Percentiles rank a stretch among this genome's conserved stretches.
phyloP scores from a whole-genome alignment of 2,329 filamentous ascomycete genomes.

The Talaromyces piceae region DNA sequence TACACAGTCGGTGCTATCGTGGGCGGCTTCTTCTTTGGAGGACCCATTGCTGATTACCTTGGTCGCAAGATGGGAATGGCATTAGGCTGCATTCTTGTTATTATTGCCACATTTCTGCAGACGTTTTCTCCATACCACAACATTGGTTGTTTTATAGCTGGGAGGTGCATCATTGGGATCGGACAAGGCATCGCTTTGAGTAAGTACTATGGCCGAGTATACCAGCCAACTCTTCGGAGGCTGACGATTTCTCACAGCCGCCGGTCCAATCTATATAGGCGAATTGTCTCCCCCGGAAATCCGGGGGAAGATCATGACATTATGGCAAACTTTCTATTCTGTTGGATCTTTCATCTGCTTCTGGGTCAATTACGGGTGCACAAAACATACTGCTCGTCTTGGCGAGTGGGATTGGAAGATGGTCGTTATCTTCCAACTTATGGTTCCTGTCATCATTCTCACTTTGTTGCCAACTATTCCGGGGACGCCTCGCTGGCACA shows the following conservation, averaged over 20 bases:
- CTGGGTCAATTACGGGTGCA: conserved; percentile 59
- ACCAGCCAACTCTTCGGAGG: conserved; percentile 9
- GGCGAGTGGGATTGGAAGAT: conserved; percentile 69
- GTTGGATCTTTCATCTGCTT: conserved; percentile 60
- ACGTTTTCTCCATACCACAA: conserved; percentile 55
- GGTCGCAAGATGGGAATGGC: conserved; percentile 61
- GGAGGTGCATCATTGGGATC: conserved; percentile 61
- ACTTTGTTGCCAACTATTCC: conserved; percentile 57
- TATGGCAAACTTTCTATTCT: conserved; percentile 62
- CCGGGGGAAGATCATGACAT: conserved; percentile 60
- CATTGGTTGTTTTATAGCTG: conserved; percentile 60
- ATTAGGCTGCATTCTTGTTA: conserved; percentile 55
- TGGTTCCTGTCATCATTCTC: conserved; percentile 59
- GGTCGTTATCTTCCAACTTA: conserved; percentile 64
- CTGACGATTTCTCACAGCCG: conserved; percentile 34
- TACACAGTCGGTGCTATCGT: conserved; percentile 66
- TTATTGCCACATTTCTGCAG: conserved; percentile 63
- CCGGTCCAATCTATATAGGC: conserved; percentile 64
- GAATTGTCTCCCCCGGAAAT: conserved; percentile 59
- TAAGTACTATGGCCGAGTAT: conserved; percentile 21
- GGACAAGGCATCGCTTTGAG: conserved; percentile 62
- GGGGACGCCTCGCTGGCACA: conserved; percentile 60
- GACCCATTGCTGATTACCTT: conserved; percentile 54
- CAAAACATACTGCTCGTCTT: conserved; percentile 46
- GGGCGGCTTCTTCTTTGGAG: conserved; percentile 62